phyloP scores from a whole-genome alignment of 176 grass and related monocot genomes.

The Aegilops sharonensis region DNA sequence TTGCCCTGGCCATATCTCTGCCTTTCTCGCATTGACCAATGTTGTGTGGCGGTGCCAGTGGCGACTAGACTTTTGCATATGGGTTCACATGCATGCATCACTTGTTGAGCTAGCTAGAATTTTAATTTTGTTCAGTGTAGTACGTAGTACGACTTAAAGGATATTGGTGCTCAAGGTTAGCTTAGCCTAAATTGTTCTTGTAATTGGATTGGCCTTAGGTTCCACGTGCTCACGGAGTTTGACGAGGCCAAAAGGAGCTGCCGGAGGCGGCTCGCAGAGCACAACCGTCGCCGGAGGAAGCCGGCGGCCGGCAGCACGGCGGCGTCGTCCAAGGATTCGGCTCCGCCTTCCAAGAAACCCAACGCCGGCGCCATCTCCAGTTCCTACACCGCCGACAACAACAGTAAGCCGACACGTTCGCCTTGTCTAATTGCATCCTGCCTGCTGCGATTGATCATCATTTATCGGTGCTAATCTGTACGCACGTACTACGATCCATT shows the following conservation, averaged over 20 bases:
- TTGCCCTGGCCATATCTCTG: constrained; percentile 37
- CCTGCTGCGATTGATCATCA: background rate
- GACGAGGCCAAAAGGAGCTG: constrained; percentile 80
- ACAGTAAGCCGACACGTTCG: background rate
- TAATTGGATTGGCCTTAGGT: constrained; percentile 16
- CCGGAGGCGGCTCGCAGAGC: constrained; percentile 70
- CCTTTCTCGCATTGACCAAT: constrained; percentile 18
- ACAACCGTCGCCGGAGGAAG: constrained; percentile 86
- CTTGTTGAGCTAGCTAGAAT: background rate
- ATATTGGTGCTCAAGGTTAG: background rate
- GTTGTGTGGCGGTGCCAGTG: background rate
- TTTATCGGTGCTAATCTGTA: background rate
- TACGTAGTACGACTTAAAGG: background rate
- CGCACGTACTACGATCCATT: background rate
- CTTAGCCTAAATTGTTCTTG: background rate
- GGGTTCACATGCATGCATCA: background rate
- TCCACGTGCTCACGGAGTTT: constrained; percentile 70
- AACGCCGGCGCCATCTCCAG: constrained; percentile 6
- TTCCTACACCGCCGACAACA: constrained; percentile 40
- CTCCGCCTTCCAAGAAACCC: constrained; percentile 31
- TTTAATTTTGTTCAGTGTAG: background rate
- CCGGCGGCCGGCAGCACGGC: constrained; percentile 11
- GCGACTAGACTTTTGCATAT: background rate
- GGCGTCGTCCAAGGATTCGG: constrained; percentile 14
- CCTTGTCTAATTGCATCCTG: background rate